These are phyloP conservation scores for Tetrapisispora fleetii DNA, from an alignment of 805 yeast genomes.

Conservation along the genomic window DNA sequence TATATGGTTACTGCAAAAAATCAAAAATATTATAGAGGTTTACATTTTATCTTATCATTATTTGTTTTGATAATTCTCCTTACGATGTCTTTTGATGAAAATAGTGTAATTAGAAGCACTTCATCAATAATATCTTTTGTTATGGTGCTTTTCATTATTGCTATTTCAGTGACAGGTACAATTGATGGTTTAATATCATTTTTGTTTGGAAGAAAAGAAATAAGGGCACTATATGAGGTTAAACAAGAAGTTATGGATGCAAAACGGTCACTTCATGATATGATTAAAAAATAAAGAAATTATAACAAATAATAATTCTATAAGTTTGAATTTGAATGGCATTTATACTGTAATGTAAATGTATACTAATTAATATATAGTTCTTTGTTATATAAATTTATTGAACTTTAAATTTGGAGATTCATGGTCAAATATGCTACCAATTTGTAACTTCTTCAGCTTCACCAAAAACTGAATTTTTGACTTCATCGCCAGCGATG, in stretches of 20 bases:
- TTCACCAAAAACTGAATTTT: conserved; percentile 79
- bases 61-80: conserved; percentile 36
- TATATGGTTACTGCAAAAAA: conserved; percentile 45
- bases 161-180: conserved; percentile 55
- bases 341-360: background rate
- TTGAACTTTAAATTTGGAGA: background rate
- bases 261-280: background rate
- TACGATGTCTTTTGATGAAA: conserved; percentile 36
- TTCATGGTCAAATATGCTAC: conserved; percentile 32
- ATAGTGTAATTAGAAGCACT: conserved; percentile 47
- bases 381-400: background rate
- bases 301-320: background rate
- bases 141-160: conserved; percentile 45
- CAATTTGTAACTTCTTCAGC: conserved; percentile 91
- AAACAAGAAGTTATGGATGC: conserved; percentile 50
- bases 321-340: background rate
- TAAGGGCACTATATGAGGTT: conserved; percentile 68
- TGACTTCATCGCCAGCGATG: conserved; percentile 34
- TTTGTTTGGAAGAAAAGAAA: conserved; percentile 72
- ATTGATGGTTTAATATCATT: conserved; percentile 70
- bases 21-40: conserved; percentile 56
- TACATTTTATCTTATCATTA: conserved; percentile 53
- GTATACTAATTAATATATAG: background rate
- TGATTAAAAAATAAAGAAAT: background rate
- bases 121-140: conserved; percentile 57